Percentiles rank a stretch among this genome's conserved stretches.
phyloP scores from a whole-genome alignment of 1,139 yeast species.

The Taphrina communis region DNA sequence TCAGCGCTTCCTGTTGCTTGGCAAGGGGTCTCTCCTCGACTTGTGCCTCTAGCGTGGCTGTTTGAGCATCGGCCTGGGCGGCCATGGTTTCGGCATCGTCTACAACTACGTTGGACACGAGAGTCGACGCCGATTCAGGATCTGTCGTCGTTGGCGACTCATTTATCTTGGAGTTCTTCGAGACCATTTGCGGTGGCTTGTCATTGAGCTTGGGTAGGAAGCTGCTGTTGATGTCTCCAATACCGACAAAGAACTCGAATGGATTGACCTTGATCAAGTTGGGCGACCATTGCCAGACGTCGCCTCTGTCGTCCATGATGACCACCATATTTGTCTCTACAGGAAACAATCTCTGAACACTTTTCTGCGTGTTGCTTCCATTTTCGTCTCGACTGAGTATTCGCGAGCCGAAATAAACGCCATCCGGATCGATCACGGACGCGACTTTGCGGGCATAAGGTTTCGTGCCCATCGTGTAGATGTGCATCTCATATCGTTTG shows the following conservation, averaged over 20 bases:
- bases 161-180: conserved; percentile 7
- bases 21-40: conserved; percentile 82
- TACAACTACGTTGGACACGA: conserved; percentile 43
- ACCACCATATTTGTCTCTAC: conserved; percentile 97
- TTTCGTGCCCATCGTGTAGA: conserved; percentile 98
- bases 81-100: conserved; percentile 48
- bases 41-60: conserved; percentile 67
- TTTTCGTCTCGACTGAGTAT: conserved; percentile 93
- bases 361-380: conserved; percentile 88
- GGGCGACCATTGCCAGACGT: conserved; percentile 98
- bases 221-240: conserved; percentile 95
- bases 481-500: conserved; percentile 81
- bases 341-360: conserved; percentile 85
- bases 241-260: conserved; percentile 92
- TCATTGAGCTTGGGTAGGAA: conserved; percentile 72
- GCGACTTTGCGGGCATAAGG: conserved; percentile 92
- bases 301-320: conserved; percentile 96
- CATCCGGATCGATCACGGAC: conserved; percentile 86
- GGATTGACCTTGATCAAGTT: conserved; percentile 92
- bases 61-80: conserved; percentile 59
- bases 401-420: conserved; percentile 84
- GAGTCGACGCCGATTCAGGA: conserved; percentile 45
- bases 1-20: conserved; percentile 72
- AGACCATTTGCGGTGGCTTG: conserved; percentile 8
- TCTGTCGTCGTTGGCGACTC: conserved; percentile 22